A percentile compares a stretch with the other conserved stretches of the same genome.
Evolutionary conservation across 2,329 filamentous ascomycete species (phyloP).

Genomic region (Tolypocladium paradoxum): DNA sequence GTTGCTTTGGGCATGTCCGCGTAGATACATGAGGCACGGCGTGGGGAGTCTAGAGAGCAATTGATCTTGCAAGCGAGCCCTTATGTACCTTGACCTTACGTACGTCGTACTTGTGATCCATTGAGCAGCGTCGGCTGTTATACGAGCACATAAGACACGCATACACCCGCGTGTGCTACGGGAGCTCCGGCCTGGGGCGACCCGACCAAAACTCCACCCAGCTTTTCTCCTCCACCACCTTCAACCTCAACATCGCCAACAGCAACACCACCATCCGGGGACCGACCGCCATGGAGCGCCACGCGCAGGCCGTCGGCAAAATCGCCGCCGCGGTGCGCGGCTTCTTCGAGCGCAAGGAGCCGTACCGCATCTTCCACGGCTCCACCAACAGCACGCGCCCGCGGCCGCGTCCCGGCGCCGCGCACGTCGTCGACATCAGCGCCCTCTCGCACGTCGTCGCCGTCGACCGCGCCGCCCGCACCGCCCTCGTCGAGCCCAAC

Average conservation of each 20-base stretch:
- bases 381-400: conserved; percentile 65
- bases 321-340: conserved; percentile 36
- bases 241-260: not conserved
- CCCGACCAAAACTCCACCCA: not conserved
- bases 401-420: conserved; percentile 17
- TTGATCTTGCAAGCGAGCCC: not conserved
- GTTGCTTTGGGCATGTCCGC: too few relatives aligned
- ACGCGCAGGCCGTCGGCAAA: conserved; percentile 34
- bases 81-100: not conserved
- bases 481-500: conserved; percentile 63
- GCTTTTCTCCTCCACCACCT: not conserved
- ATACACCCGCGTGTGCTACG: not conserved
- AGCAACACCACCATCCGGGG: not conserved
- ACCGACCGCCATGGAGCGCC: conserved; percentile 33
- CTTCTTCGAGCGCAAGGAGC: conserved; percentile 36
- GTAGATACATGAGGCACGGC: not conserved
- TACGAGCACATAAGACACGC: not conserved
- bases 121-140: too few relatives aligned
- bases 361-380: conserved; percentile 69
- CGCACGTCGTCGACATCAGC: conserved; percentile 50
- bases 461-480: conserved; percentile 43
- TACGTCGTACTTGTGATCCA: not conserved
- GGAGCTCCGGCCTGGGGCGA: not conserved
- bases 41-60: not conserved
- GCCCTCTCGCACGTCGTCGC: conserved; percentile 51